These are phyloP conservation scores for Hyphopichia wangnamkhiaoensis DNA, from an alignment of 1,139 yeast species.

Conservation along the genomic window DNA sequence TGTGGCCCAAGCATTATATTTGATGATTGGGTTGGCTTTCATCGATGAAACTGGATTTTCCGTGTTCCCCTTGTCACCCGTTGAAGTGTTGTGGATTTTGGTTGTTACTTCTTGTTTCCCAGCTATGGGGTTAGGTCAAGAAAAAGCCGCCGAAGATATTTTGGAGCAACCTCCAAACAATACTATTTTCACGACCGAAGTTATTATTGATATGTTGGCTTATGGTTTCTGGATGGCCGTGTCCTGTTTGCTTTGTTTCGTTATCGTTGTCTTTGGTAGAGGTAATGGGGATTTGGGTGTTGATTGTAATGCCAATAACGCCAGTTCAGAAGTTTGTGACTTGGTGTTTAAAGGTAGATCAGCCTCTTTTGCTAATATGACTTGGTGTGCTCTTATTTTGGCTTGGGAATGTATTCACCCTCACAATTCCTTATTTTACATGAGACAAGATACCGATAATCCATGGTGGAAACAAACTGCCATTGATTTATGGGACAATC, in stretches of 20 bases:
- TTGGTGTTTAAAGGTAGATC: constrained; percentile 73
- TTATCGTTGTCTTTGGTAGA: constrained; percentile 29
- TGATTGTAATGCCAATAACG: constrained; percentile 22
- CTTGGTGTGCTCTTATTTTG: constrained; percentile 76
- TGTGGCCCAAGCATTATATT: constrained; percentile 48
- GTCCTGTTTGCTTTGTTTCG: constrained; percentile 32
- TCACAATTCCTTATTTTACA: constrained; percentile 64
- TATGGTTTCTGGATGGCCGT: constrained; percentile 41
- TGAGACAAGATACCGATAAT: constrained; percentile 62
- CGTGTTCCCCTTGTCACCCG: constrained; percentile 38
- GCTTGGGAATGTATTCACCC: constrained; percentile 86
- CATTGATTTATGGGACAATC: constrained; percentile 67
- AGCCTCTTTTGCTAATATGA: constrained; percentile 73
- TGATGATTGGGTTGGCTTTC: constrained; percentile 39
- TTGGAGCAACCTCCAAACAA: constrained; percentile 32
- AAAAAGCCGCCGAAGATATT: constrained; percentile 31
- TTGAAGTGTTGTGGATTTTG: constrained; percentile 39
- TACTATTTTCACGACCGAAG: constrained; percentile 33
- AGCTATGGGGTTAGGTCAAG: constrained; percentile 43
- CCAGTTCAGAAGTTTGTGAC: constrained; percentile 35
- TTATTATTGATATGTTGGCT: constrained; percentile 32
- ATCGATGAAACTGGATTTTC: constrained; percentile 32
- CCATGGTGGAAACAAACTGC: constrained; percentile 54
- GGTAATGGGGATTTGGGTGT: constrained; percentile 34
- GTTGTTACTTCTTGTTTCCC: constrained; percentile 42